Evolutionary conservation across 2,329 filamentous ascomycete species (phyloP), one percentile per base, ranked within the genome.

Genomic region (Colletotrichum abscissum): DNA sequence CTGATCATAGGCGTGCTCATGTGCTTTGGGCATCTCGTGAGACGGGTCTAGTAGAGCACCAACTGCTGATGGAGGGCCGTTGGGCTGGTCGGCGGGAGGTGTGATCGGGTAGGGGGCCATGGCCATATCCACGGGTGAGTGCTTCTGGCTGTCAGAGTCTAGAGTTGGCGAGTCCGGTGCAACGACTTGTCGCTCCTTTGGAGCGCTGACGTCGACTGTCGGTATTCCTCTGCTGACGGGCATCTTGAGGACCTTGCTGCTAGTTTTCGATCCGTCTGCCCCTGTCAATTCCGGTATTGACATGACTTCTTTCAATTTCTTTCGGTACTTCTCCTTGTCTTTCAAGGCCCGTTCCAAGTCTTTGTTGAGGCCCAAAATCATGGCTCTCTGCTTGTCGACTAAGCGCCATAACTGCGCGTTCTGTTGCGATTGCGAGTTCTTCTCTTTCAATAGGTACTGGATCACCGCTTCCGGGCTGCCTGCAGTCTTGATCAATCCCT

Each of bases 321-420:
- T 95, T 78, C 94, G 92, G 80, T 98, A 98, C 78, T 93, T 93
- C 76, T 98, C 96, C 83, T 98, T 98, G 77, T 98, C 97, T 81
- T 97, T 97, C 76, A 98, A 83, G 1, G 95, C 92, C 65, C 94
- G 91, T 82, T 98, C 96, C 14, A 99, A 86, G 80, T 99, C 97
- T 82, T 97, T 97, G 80, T 98, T 98, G 75, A 99, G 87, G 8
- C 95, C 96, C 24, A 98, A 84, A 67, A 99, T 95, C 92, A 99
- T 95, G 19, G 95, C 92, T 75, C 96, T 90, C 82, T 99, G 97
- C 85, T 99, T 98, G 82, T 98, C 96, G 63, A 99, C 95, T 59
- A 99, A 85, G 63, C 95, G 92, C 97, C 97, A 99, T 78, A 99
- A 85, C 81, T 99, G 96, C 22, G 92, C 88, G 80, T 98, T 98